Evolutionary conservation across 805 yeast species (phyloP), one percentile per base, ranked within the genome.

Genomic region (Metschnikowia colocasiae): DNA sequence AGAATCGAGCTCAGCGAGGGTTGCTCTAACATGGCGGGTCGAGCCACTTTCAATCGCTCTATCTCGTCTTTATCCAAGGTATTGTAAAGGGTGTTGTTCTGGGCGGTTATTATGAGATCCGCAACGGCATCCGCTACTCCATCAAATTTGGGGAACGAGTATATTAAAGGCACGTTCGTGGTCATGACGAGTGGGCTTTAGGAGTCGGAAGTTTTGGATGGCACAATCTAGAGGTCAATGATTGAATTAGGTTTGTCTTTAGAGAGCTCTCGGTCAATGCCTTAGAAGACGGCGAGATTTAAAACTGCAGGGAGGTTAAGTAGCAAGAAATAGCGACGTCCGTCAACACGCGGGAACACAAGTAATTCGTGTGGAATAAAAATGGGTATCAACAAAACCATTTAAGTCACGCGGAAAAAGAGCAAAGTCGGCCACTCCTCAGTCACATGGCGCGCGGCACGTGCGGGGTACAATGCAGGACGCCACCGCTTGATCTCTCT

Each of bases 41-140:
- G 52, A 40, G 63, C 64, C 37, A 62, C 64, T 59, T 68, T 64
- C 47, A 65, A 52, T n/a, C 56, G 47, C 33, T 56, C 62, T 32
- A 71, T 69, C 52, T 64, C 64, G 15, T 59, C 55, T 25, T 51
- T 57, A 52, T 73, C 76, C 50, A 68, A 56, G 1, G 75, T 68
- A 50, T 68, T 63, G 58, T 73, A 78, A 32, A 86, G 68, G 8
- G 90, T 79, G 51, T 77, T 67, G 60, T 91, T 87, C 68, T 94
- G 98, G 10, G 96, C 95, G 25, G 87, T 80, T 30, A 90, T 81
- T 41, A 92, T 85, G 65, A 91, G 96, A 67, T 94, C 97, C 1
- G 97, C 97, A 25, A 92, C 96, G 20, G 98, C 98, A 46, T 87
- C 95, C 2, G 98, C 97, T 27, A 92, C 97, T 15, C 87, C 94